These are phyloP conservation scores for Xylariaceae sp. DNA, from an alignment of 2,329 filamentous ascomycete genomes.

Conservation along the genomic window DNA sequence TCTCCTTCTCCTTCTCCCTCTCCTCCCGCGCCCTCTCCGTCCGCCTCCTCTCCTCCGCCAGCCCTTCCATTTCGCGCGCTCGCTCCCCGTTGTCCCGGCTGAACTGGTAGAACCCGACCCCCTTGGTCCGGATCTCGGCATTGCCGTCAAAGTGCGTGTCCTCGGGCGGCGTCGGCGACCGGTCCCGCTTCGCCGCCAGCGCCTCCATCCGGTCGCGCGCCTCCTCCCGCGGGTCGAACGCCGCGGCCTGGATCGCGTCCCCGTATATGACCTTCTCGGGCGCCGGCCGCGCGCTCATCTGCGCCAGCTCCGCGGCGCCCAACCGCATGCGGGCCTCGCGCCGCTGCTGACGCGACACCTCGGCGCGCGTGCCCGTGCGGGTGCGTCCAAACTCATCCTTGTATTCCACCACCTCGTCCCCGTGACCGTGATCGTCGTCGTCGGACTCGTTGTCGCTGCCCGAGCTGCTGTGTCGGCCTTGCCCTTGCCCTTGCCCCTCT, in stretches of 20 bases:
- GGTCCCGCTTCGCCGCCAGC: slow-evolving; percentile 73
- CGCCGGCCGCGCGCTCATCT: slow-evolving; percentile 59
- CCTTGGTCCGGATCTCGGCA: slow-evolving; percentile 79
- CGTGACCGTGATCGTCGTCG: slow-evolving; percentile 35
- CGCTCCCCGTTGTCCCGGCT: slow-evolving; percentile 66
- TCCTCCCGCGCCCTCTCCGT: slow-evolving; percentile 51
- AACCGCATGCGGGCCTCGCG: slow-evolving; percentile 47
- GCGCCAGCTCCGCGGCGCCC: slow-evolving; percentile 58
- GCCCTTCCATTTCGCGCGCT: slow-evolving; percentile 66
- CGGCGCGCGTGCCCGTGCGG: slow-evolving; percentile 64
- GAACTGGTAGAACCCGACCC: slow-evolving; percentile 89
- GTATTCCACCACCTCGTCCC: slow-evolving; percentile 72
- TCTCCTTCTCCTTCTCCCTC: slow-evolving; percentile 51
- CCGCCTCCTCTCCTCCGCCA: slow-evolving; percentile 63
- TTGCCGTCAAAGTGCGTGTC: slow-evolving; percentile 82
- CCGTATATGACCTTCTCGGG: slow-evolving; percentile 77
- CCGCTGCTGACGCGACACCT: slow-evolving; percentile 61
- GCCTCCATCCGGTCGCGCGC: slow-evolving; percentile 64
- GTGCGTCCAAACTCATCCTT: slow-evolving; percentile 90
- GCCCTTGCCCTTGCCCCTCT: slow-evolving; percentile 28
- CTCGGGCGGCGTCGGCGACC: slow-evolving; percentile 73
- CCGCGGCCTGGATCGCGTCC: slow-evolving; percentile 75
- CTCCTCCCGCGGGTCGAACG: slow-evolving; percentile 72
- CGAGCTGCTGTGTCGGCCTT: slow-evolving; percentile 25
- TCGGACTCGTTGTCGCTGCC: slow-evolving; percentile 66